Evolutionary conservation across 192 early-diverging fungal genomes (phyloP), one percentile per base, ranked within the genome.

Genomic region (Coemansia sp.): DNA sequence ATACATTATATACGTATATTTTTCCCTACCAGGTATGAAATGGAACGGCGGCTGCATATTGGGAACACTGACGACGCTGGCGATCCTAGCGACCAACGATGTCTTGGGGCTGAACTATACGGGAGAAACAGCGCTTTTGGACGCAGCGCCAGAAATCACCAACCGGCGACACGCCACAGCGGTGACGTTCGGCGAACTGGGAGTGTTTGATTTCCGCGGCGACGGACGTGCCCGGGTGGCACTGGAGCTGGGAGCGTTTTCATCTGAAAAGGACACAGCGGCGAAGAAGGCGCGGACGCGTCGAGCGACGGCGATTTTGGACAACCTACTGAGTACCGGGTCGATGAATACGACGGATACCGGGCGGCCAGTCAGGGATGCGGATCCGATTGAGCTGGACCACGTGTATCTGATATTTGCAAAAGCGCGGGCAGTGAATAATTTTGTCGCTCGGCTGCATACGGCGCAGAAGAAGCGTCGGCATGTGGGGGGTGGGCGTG

Each of bases 341-440:
- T 35, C 34, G 34, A 35, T 35, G 34, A 35, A 35, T 35, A 35
- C 7, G 0, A 35, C 34, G 36, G 39, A n/a, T 4, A 14, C 6
- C 24, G 61, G 30, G 9, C 50, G 69, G 13, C 74, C 69, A 4
- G 64, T 67, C 18, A 65, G 74, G 0, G 65, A 67, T 34, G 64
- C 69, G 6, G 64, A 71, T 14, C 54, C 65, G 2, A 29, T 77
- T 0, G 74, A 71, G 59, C 62, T 77, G 57, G 74, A 77, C 54
- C 69, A 77, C 51, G 74, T 77, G 14, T 77, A 77, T 23, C 27
- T 77, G 69, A 71, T 77, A 60, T 77, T 77, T 25, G 74, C 74
- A 9, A 61, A 62, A 35, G 64, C 74, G 0, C 68, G 74, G 0
- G 69, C 69, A 0, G 74, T 77, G 36, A 77, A 77, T 39, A 77